A percentile compares a stretch with the other conserved stretches of the same genome.
Conservation (phyloP, 1,139 yeast genomes). For the Pichia sp. region DNA sequence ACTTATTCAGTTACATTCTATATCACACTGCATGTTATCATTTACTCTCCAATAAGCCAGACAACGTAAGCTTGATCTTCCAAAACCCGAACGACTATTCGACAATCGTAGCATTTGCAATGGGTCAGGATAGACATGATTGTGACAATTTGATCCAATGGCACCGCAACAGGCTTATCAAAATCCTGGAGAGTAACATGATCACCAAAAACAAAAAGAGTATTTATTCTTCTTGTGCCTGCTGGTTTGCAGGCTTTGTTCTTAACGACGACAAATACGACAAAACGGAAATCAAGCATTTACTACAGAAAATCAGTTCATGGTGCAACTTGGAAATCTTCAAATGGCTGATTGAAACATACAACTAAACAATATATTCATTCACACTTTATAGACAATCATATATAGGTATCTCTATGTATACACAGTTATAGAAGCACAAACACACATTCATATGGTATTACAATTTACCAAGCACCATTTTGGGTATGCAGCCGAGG, state of each 20-base stretch:
- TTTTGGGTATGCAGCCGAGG: neutral
- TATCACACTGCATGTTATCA: slow-evolving; percentile 15
- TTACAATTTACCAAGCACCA: neutral
- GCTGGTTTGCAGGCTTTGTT: slow-evolving; percentile 13
- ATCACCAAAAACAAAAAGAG: slow-evolving; percentile 15
- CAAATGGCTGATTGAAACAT: slow-evolving; percentile 11
- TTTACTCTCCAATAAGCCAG: slow-evolving; percentile 11
- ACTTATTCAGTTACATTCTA: slow-evolving; percentile 10
- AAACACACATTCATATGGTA: neutral
- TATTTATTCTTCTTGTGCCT: slow-evolving; percentile 11
- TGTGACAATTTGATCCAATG: slow-evolving; percentile 34
- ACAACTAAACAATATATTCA: neutral
- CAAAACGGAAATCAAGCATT: slow-evolving; percentile 33
- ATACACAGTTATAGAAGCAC: neutral
- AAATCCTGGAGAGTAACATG: slow-evolving; percentile 24
- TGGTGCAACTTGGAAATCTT: slow-evolving; percentile 21
- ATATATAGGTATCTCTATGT: neutral
- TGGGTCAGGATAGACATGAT: slow-evolving; percentile 9
- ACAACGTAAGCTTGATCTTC: slow-evolving; percentile 9
- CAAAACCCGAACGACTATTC: slow-evolving; percentile 15
- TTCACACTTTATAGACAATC: neutral
- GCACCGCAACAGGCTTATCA: slow-evolving; percentile 34
- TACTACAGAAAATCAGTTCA: slow-evolving; percentile 34
- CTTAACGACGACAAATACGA: slow-evolving; percentile 17
- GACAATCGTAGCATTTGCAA: slow-evolving; percentile 13